Percentiles rank a stretch among this genome's conserved stretches.
Evolutionary conservation across 805 yeast genomes (phyloP).

Genomic region (Yarrowia sp.): DNA sequence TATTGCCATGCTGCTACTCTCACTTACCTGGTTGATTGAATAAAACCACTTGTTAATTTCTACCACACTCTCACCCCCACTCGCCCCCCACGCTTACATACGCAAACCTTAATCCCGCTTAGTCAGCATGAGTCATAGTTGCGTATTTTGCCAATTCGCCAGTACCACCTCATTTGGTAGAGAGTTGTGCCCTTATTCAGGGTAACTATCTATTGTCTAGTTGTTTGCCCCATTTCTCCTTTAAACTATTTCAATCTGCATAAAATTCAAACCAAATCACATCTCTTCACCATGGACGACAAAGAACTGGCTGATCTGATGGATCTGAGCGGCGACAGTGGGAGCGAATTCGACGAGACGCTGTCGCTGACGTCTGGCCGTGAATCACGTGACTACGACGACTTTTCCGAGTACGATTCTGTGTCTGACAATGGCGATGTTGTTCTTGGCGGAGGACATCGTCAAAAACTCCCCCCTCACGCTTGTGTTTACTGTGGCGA

Average conservation of each 20-base stretch:
- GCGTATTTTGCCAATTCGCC: background rate
- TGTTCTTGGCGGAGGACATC: background rate
- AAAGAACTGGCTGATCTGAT: slow-evolving; percentile 24
- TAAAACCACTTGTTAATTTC: too few species aligned
- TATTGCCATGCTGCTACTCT: too few species aligned
- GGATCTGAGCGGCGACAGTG: slow-evolving; percentile 3
- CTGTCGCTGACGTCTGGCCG: slow-evolving; percentile 12
- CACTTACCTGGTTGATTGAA: too few species aligned
- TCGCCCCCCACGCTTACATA: too few species aligned
- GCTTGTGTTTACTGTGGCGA: slow-evolving; percentile 70
- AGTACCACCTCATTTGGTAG: too few species aligned
- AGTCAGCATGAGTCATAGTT: slow-evolving; percentile 19
- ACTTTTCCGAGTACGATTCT: slow-evolving; percentile 2
- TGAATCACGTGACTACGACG: slow-evolving; percentile 2
- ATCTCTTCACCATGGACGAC: background rate
- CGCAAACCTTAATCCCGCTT: background rate
- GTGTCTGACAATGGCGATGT: background rate
- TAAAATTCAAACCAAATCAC: slow-evolving; percentile 8
- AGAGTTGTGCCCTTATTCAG: too few species aligned
- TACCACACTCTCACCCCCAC: too few species aligned
- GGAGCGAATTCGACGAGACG: slow-evolving; percentile 13
- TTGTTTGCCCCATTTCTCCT: too few species aligned
- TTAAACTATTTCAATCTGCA: background rate
- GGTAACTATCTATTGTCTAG: too few species aligned
- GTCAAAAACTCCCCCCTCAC: background rate